Evolutionary conservation across 768 basidiomycete species (phyloP).

Genomic region (Collybiopsis confluens): DNA sequence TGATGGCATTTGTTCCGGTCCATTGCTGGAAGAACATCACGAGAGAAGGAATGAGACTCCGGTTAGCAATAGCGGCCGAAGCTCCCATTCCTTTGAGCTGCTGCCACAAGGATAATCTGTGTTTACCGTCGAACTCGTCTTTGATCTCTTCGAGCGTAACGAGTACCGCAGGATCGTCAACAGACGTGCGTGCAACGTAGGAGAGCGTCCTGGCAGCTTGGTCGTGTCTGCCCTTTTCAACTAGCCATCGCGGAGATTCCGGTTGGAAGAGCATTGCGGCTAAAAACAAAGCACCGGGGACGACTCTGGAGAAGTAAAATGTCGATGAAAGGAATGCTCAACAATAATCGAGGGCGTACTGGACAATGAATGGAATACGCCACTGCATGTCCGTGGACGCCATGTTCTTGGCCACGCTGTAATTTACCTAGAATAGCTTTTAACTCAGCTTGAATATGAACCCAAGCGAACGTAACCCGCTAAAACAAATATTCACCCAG

Average conservation of each 20-base stretch:
- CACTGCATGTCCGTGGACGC: constrained; percentile 40
- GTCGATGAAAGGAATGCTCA: not conserved
- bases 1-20: constrained; percentile 53
- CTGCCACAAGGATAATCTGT: constrained; percentile 25
- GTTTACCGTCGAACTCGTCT: constrained; percentile 41
- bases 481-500: too few relatives aligned
- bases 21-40: constrained; percentile 46
- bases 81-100: constrained; percentile 42
- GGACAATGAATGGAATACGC: constrained; percentile 49
- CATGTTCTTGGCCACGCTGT: constrained; percentile 32
- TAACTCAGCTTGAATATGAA: constrained; percentile 36
- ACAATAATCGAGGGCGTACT: constrained; percentile 30
- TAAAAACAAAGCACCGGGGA: constrained; percentile 49
- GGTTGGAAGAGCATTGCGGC: constrained; percentile 44
- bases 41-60: constrained; percentile 41
- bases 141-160: constrained; percentile 42
- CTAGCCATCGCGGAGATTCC: constrained; percentile 56
- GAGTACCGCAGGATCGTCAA: constrained; percentile 30
- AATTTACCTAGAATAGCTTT: constrained; percentile 45
- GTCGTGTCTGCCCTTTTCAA: constrained; percentile 38
- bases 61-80: constrained; percentile 35
- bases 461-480: too few relatives aligned
- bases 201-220: constrained; percentile 37
- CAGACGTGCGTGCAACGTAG: constrained; percentile 25
- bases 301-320: constrained; percentile 21